Evolutionary conservation across 768 basidiomycete species (phyloP), one percentile per base, ranked within the genome.

Genomic region (Sistotremastrum niveocremeum): DNA sequence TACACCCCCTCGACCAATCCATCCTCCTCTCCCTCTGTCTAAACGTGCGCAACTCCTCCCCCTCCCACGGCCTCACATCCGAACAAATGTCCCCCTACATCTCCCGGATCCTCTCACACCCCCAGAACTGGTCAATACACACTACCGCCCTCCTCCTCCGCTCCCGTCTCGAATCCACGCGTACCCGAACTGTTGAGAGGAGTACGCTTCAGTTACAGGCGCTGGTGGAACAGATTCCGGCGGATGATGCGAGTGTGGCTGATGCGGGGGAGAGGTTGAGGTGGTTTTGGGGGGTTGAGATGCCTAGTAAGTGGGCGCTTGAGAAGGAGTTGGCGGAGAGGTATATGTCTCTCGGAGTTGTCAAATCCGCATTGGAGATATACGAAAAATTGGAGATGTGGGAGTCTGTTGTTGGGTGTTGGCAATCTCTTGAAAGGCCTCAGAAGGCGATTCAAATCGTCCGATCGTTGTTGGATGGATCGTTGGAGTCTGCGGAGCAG

Each of bases 371-470:
- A 0, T 67, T 98, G 42, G 93, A 85, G 60, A 93, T 97, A 46
- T 98, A 90, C 57, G 84, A 89, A 63, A 74, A 87, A 34, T 68
- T 97, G 49, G 91, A 98, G 65, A 90, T 97, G 90, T 99, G 93
- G 93, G 95, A 95, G 64, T 88, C 97, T 52, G 91, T 87, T 6
- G 89, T 90, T 38, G 71, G 74, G 51, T 98, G 94, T 62, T 87
- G 84, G 70, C 79, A 81, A 49, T 68, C 79, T 11, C 71, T 93
- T 65, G 91, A 94, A 52, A 67, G 75, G 52, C 74, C 73, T 7
- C 86, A 88, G 45, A 79, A 77, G 57, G 95, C 81, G 4, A 71
- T 89, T 49, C 60, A 67, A 2, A 76, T 99, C 59, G 88, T 98
- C 36, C 74, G 74, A 28, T 90, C 94, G 58, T 66, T 99, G 7